Percentiles rank a stretch among this genome's conserved stretches.
phyloP scores from a whole-genome alignment of 2,329 filamentous ascomycete species.

The Fusarium dimerum region DNA sequence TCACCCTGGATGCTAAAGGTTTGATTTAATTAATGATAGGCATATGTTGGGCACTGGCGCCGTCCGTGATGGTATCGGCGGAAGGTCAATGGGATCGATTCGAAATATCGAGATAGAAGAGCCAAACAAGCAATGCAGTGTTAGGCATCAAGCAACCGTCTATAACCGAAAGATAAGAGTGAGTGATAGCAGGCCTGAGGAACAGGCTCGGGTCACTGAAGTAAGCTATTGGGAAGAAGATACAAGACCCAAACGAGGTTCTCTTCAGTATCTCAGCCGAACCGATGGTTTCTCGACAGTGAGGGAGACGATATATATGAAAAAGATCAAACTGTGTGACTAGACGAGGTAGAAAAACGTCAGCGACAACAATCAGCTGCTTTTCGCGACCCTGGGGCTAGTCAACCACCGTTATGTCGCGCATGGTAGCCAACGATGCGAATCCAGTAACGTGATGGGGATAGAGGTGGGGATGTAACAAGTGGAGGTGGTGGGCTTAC shows the following conservation, averaged over 20 bases:
- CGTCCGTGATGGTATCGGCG: neutral
- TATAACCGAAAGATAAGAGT: neutral
- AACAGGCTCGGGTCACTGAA: neutral
- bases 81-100: neutral
- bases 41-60: too few relatives aligned
- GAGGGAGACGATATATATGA: neutral
- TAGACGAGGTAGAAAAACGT: conserved; percentile 26
- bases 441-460: conserved; percentile 17
- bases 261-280: neutral
- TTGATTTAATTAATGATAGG: too few relatives aligned
- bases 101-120: neutral
- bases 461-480: conserved; percentile 22
- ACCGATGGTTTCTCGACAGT: neutral
- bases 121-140: neutral
- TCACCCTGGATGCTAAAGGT: too few relatives aligned
- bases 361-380: conserved; percentile 32
- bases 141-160: neutral
- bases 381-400: conserved; percentile 19
- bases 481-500: conserved; percentile 28
- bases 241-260: neutral
- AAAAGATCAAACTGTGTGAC: conserved; percentile 24
- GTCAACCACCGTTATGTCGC: conserved; percentile 27
- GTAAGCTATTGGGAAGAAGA: neutral
- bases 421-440: conserved; percentile 19
- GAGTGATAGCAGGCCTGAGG: too few relatives aligned